Evolutionary conservation across 306 rosid genomes (phyloP).

Genomic region (Oemleria cerasiformis): DNA sequence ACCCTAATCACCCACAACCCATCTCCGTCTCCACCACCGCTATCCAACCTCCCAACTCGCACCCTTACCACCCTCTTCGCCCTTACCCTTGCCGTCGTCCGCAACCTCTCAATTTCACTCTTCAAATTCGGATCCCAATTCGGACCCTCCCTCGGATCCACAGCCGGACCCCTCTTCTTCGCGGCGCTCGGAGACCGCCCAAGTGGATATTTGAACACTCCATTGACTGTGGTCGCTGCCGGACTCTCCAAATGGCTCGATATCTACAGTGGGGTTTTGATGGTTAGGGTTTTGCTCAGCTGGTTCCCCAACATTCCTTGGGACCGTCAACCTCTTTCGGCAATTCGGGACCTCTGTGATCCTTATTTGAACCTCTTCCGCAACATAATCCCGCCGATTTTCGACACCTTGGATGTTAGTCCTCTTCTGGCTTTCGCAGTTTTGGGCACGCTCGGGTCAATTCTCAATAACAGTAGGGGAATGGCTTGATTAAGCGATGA

Average conservation of each 20-base stretch:
- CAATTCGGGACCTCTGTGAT: constrained; percentile 87
- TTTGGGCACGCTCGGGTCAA: constrained; percentile 67
- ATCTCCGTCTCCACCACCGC: not conserved
- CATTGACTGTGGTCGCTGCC: constrained; percentile 91
- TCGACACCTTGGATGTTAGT: constrained; percentile 82
- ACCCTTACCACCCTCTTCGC: constrained; percentile 36
- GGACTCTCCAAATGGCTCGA: constrained; percentile 90
- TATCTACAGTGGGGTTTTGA: constrained; percentile 87
- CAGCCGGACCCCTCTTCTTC: constrained; percentile 51
- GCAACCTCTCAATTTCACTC: constrained; percentile 6
- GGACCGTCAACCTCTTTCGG: constrained; percentile 90
- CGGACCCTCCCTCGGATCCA: constrained; percentile 7
- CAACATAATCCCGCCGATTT: constrained; percentile 81
- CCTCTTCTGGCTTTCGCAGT: constrained; percentile 93
- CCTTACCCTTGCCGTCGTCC: constrained; percentile 22
- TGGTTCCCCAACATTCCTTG: constrained; percentile 98
- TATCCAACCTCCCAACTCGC: constrained; percentile 24
- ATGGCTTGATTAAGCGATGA: constrained; percentile 18
- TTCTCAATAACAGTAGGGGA: constrained; percentile 43
- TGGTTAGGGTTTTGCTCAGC: constrained; percentile 93
- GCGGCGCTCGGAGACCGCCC: constrained; percentile 51
- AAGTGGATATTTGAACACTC: constrained; percentile 60
- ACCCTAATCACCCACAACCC: not conserved
- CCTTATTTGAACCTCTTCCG: constrained; percentile 83
- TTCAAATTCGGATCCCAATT: not conserved